Evolutionary conservation across 1,284 basidiomycete genomes (phyloP).

Genomic region (Trichosporon sp.): DNA sequence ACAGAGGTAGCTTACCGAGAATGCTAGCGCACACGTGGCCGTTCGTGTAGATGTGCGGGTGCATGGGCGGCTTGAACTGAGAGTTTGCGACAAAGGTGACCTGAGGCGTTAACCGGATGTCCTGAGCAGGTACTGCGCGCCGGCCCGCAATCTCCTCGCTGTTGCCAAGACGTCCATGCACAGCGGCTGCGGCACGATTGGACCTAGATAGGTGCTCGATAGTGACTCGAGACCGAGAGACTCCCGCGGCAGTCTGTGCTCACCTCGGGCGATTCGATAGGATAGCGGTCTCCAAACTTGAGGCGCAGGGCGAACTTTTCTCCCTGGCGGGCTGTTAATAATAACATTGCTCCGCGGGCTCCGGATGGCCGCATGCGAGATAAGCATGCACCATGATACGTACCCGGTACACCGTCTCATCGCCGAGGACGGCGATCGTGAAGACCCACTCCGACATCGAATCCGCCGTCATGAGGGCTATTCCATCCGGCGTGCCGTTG

Average conservation of each 20-base stretch:
- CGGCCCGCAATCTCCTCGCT: neutral
- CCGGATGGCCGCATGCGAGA: neutral
- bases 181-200: neutral
- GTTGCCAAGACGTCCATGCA: neutral
- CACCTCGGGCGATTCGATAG: conserved; percentile 55
- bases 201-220: conserved; percentile 1
- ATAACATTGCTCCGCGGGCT: neutral
- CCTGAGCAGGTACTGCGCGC: neutral
- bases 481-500: conserved; percentile 52
- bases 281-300: conserved; percentile 52
- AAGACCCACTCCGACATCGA: conserved; percentile 50
- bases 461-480: conserved; percentile 44
- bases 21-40: conserved; percentile 57
- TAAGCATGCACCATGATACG: neutral
- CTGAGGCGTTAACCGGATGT: conserved; percentile 27
- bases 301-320: conserved; percentile 51
- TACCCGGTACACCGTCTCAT: conserved; percentile 53
- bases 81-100: conserved; percentile 53
- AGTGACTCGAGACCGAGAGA: neutral
- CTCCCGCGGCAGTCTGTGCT: conserved; percentile 16
- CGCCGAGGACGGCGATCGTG: conserved; percentile 48
- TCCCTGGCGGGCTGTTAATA: conserved; percentile 37
- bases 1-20: conserved; percentile 38
- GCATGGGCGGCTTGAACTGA: conserved; percentile 50
- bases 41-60: conserved; percentile 57